Percentiles rank a stretch among this genome's conserved stretches.
These are phyloP conservation scores for Leccinum uliginosum DNA, from an alignment of 768 basidiomycete species.

Conservation along the genomic window DNA sequence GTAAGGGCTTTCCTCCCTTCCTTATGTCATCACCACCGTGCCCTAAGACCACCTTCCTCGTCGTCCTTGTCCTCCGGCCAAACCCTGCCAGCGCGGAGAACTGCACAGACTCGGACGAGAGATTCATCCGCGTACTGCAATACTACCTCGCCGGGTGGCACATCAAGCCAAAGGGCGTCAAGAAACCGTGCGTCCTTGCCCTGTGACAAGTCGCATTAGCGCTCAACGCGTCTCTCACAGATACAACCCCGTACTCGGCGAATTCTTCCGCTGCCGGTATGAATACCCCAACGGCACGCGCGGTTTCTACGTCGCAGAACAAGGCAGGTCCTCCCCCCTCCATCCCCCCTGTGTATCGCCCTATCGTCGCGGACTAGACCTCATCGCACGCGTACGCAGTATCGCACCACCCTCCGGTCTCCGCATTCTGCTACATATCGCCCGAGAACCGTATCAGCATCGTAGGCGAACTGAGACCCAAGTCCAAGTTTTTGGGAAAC, in stretches of 20 bases:
- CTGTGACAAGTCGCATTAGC: not conserved
- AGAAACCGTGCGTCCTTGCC: constrained; percentile 79
- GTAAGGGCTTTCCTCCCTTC: constrained; percentile 41
- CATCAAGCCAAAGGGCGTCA: constrained; percentile 98
- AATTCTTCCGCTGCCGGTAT: constrained; percentile 96
- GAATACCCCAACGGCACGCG: constrained; percentile 88
- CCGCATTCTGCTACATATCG: constrained; percentile 93
- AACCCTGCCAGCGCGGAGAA: constrained; percentile 61
- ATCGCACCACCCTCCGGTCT: constrained; percentile 92
- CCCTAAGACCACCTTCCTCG: constrained; percentile 19
- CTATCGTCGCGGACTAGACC: constrained; percentile 4
- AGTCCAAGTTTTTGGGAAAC: constrained; percentile 95
- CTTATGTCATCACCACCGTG: constrained; percentile 13
- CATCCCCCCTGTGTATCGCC: not conserved
- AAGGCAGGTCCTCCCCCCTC: constrained; percentile 50
- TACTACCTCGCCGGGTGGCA: constrained; percentile 99
- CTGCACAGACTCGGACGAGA: constrained; percentile 79
- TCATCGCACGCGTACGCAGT: constrained; percentile 43
- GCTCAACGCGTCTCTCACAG: constrained; percentile 35
- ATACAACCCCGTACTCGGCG: constrained; percentile 96
- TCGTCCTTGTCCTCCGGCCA: constrained; percentile 1
- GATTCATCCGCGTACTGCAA: constrained; percentile 86
- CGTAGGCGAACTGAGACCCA: constrained; percentile 90
- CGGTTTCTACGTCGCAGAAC: constrained; percentile 95
- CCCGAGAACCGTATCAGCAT: constrained; percentile 85